These are phyloP conservation scores for Trichophyton mentagrophytes DNA, from an alignment of 2,329 filamentous ascomycete genomes.

Conservation along the genomic window DNA sequence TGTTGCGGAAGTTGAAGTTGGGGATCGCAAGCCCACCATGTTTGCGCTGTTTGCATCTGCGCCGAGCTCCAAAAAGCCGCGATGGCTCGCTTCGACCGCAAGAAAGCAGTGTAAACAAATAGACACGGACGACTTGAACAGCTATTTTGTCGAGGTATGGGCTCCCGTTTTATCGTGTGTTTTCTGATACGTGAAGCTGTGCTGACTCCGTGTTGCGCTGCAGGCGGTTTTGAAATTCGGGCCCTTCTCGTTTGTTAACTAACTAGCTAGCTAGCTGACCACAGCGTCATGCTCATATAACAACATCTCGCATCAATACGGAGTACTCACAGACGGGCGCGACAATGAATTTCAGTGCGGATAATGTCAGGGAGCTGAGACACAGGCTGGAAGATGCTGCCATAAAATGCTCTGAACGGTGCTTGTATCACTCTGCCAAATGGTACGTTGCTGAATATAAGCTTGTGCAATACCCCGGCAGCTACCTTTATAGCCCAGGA, in stretches of 20 bases:
- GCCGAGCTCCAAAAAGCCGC: background rate
- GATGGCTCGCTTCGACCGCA: background rate
- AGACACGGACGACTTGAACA: background rate
- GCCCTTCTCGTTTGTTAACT: background rate
- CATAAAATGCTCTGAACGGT: slow-evolving; percentile 83
- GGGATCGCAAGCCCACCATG: slow-evolving; percentile 11
- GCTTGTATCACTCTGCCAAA: slow-evolving; percentile 91
- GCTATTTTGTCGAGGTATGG: background rate
- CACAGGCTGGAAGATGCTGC: slow-evolving; percentile 71
- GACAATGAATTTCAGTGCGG: slow-evolving; percentile 21
- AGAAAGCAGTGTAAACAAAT: background rate
- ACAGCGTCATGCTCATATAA: background rate
- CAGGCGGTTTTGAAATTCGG: background rate
- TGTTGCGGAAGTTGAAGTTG: too few relatives aligned
- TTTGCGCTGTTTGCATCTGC: slow-evolving; percentile 20
- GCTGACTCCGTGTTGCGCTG: background rate
- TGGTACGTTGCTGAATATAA: slow-evolving; percentile 46
- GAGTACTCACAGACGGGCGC: background rate
- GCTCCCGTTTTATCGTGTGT: too few relatives aligned
- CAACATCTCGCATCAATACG: background rate
- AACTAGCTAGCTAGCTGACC: background rate
- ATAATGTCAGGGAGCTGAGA: slow-evolving; percentile 47
- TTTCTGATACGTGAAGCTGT: background rate
- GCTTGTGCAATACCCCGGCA: background rate
- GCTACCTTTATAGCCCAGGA: background rate